phyloP scores from a whole-genome alignment of 352 stramenopile species.

The Phytophthora hybrid region DNA sequence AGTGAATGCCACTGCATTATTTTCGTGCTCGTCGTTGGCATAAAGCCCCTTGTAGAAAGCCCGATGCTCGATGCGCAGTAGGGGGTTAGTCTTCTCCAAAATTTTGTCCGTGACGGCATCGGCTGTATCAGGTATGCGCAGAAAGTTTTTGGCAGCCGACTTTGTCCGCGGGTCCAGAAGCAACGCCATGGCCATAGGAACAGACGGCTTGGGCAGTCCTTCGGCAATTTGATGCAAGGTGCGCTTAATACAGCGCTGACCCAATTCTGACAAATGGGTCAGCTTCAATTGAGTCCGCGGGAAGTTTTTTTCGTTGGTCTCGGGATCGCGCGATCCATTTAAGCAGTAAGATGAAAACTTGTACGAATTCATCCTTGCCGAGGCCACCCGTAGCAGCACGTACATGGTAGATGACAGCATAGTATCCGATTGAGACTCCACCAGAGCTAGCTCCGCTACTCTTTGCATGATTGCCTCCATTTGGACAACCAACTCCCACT shows the following conservation, averaged over 20 bases:
- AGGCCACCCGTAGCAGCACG: neutral
- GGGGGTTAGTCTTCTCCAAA: neutral
- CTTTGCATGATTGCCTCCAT: neutral
- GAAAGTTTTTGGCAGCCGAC: neutral
- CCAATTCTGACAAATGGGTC: neutral
- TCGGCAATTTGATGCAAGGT: constrained; percentile 1
- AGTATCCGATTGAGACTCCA: constrained; percentile 7
- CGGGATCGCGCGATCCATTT: neutral
- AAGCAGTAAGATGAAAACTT: neutral
- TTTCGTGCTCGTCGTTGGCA: neutral
- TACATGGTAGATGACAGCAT: constrained; percentile 12
- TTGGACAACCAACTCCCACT: neutral
- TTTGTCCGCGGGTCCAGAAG: neutral
- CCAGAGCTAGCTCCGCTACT: constrained; percentile 6
- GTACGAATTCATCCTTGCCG: neutral
- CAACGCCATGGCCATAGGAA: constrained; percentile 1
- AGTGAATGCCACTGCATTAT: neutral
- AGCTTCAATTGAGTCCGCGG: neutral
- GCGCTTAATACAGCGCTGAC: neutral
- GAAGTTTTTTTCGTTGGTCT: neutral
- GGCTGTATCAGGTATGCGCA: neutral
- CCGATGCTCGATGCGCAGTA: neutral
- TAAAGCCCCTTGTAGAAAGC: neutral
- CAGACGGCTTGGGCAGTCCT: neutral
- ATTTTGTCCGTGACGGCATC: neutral